Base-by-base conservation (phyloP, 2,329 filamentous ascomycete genomes). In the Fusarium dlaminii region DNA sequence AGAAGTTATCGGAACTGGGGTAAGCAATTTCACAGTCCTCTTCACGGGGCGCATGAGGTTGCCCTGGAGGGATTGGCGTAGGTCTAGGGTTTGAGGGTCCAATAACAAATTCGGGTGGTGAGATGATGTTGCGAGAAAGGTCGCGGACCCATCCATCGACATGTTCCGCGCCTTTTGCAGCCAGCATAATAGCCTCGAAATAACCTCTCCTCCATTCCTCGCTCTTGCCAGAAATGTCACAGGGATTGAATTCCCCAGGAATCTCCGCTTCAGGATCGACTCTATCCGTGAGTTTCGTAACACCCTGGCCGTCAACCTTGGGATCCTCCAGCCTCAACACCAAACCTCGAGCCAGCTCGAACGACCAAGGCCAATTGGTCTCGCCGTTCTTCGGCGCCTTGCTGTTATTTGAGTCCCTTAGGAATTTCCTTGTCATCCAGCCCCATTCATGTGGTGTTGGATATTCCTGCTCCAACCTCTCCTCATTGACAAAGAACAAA, bases 141-240 rank as follows among this genome's bases (percentile, higher is more conserved):
- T 97, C 94, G 48, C 88, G 86, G 22, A 97, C 86, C 88, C 92
- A 94, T 54, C 92, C 93, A 73, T 98, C 94, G 30, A 97, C 84
- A 75, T 95, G 90, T 82, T 98, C 95, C 9, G 94, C 91, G 1
- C 92, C 90, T 74, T 90, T 90, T 2, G 92, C 95, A 68, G 90
- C 90, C 17, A 92, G 88, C 90, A 98, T 94, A 52, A 98, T 84
- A 7, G 91, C 88, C 78, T 97, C 91, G 78, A 92, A 95, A 82
- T 98, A 98, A 2, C 94, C 95, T 63, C 94, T 87, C 77, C 92
- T 87, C 96, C 95, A 98, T 56, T 92, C 87, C 82, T 97, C 94
- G 72, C 91, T 92, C 85, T 95, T 97, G 12, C 83, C 87, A 3
- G 89, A 89, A 63, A 96, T 85, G 80, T 98, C 94, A 73, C 90